These are phyloP conservation scores for Aspergillus floridensis DNA, from an alignment of 2,329 filamentous ascomycete species.

Conservation along the genomic window DNA sequence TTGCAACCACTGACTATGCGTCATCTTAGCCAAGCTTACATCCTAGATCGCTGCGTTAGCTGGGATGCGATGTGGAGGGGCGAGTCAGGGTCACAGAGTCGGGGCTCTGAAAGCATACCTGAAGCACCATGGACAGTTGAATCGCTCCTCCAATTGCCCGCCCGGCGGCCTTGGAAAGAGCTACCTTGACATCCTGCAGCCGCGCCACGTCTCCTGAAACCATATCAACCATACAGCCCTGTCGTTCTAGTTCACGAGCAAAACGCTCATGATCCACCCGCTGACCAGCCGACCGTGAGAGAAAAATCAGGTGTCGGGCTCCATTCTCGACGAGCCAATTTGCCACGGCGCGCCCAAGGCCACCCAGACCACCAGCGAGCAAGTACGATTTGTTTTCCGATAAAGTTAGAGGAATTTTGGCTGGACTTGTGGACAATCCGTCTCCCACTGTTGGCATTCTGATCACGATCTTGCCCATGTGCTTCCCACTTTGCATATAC, in stretches of 20 bases:
- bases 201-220: background rate
- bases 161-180: background rate
- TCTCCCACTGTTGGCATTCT: background rate
- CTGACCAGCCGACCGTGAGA: background rate
- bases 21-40: background rate
- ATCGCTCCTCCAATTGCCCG: background rate
- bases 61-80: background rate
- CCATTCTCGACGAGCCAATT: slow-evolving; percentile 50
- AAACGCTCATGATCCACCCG: background rate
- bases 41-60: background rate
- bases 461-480: slow-evolving; percentile 12
- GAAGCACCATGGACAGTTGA: background rate
- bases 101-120: background rate
- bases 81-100: background rate
- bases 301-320: slow-evolving; percentile 50
- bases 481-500: slow-evolving; percentile 9
- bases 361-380: slow-evolving; percentile 56
- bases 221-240: background rate
- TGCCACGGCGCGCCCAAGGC: slow-evolving; percentile 53
- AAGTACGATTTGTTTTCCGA: slow-evolving; percentile 43
- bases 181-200: background rate
- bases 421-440: no score
- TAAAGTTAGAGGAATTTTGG: no score
- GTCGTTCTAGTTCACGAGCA: background rate
- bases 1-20: background rate